Percentiles rank a stretch among this genome's conserved stretches.
Evolutionary conservation across 2,329 filamentous ascomycete species (phyloP).

Genomic region (Scytalidium sp.): DNA sequence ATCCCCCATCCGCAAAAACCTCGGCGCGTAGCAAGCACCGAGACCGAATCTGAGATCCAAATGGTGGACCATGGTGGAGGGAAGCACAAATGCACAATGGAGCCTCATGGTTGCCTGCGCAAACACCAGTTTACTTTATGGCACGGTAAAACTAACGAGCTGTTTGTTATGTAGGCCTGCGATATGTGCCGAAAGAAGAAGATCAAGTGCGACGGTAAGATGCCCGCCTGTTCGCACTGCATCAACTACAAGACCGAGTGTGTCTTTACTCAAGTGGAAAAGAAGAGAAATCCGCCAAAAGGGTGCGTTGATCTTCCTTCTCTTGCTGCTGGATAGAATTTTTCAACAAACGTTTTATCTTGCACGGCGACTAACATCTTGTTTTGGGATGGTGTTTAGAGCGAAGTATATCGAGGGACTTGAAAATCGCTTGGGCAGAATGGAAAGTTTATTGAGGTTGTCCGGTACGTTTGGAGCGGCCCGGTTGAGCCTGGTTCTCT

Average conservation of each 20-base stretch:
- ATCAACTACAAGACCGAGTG: constrained; percentile 98
- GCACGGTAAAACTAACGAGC: constrained; percentile 28
- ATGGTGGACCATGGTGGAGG: too few relatives aligned
- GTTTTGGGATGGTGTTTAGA: too few relatives aligned
- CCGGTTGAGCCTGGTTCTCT: too few relatives aligned
- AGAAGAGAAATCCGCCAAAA: constrained; percentile 96
- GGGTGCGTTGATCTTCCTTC: constrained; percentile 56
- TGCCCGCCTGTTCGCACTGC: constrained; percentile 92
- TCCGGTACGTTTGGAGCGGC: constrained; percentile 63
- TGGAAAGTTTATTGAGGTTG: constrained; percentile 87
- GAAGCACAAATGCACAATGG: too few relatives aligned
- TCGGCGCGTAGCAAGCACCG: too few relatives aligned
- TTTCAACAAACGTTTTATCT: too few relatives aligned
- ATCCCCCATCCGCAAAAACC: constrained; percentile 3
- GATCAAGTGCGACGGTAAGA: constrained; percentile 97
- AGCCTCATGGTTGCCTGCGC: too few relatives aligned
- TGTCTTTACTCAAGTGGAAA: constrained; percentile 96
- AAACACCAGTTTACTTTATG: not conserved
- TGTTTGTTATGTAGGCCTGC: constrained; percentile 41
- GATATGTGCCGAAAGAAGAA: constrained; percentile 88
- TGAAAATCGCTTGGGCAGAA: constrained; percentile 90
- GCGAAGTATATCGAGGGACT: constrained; percentile 98
- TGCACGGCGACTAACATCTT: too few relatives aligned
- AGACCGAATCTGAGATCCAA: too few relatives aligned
- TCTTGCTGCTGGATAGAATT: too few relatives aligned